A percentile compares a stretch with the other conserved stretches of the same genome.
Conservation (phyloP, 2,329 filamentous ascomycete genomes). For the Triangularia verruculosa region DNA sequence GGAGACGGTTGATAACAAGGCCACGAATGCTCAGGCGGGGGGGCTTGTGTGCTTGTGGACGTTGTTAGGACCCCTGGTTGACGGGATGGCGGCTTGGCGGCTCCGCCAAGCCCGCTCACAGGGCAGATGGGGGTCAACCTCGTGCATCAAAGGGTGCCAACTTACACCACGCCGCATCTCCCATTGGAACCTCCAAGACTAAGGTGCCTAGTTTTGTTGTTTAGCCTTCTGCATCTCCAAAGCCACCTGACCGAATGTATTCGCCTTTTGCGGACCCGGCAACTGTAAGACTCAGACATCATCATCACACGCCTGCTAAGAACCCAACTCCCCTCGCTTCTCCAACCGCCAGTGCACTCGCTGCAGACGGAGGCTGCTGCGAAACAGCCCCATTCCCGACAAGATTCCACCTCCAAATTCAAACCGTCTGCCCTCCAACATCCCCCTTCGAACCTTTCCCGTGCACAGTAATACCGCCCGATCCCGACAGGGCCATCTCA, state of each 20-base stretch:
- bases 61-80: background rate
- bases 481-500: slow-evolving; percentile 45
- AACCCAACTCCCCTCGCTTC: background rate
- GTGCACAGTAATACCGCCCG: slow-evolving; percentile 32
- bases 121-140: slow-evolving; percentile 1
- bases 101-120: slow-evolving; percentile 7
- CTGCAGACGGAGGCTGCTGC: slow-evolving; percentile 68
- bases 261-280: slow-evolving; percentile 21
- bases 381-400: slow-evolving; percentile 71
- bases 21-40: background rate
- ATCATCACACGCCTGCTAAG: no score
- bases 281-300: slow-evolving; percentile 8
- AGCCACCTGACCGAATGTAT: slow-evolving; percentile 18
- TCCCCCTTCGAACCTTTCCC: slow-evolving; percentile 77
- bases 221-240: background rate
- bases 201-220: background rate
- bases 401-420: slow-evolving; percentile 77
- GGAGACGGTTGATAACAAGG: slow-evolving; percentile 7
- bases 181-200: slow-evolving; percentile 1
- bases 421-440: slow-evolving; percentile 74
- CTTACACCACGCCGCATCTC: slow-evolving; percentile 11
- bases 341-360: slow-evolving; percentile 19
- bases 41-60: background rate
- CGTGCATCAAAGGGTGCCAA: slow-evolving; percentile 13
- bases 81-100: slow-evolving; percentile 17